These are phyloP conservation scores for Penicillium cataractarum DNA, from an alignment of 495 filamentous ascomycete genomes.

Conservation along the genomic window DNA sequence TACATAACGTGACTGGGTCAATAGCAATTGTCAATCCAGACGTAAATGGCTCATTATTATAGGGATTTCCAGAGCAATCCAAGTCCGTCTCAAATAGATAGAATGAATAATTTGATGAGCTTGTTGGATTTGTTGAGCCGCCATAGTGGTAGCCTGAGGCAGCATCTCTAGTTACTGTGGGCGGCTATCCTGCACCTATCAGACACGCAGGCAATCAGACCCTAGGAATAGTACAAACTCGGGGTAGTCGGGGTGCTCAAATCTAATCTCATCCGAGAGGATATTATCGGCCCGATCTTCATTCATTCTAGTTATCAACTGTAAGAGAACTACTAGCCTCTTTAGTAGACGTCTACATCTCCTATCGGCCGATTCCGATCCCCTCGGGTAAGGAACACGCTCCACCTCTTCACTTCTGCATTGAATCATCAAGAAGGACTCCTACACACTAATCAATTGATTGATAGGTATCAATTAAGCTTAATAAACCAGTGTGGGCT, in stretches of 20 bases:
- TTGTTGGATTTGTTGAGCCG: neutral
- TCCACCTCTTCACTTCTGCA: constrained; percentile 17
- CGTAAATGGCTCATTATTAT: neutral
- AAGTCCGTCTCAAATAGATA: too few species aligned
- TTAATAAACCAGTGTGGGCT: neutral
- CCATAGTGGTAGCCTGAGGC: neutral
- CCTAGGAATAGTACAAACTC: neutral
- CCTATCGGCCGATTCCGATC: constrained; percentile 38
- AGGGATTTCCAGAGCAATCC: too few species aligned
- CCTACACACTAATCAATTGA: neutral
- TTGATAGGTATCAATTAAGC: neutral
- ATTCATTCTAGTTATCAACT: neutral
- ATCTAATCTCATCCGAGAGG: neutral
- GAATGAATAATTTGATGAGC: neutral
- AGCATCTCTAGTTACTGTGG: neutral
- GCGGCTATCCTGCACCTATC: neutral
- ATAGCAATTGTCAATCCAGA: neutral
- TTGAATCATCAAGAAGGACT: constrained; percentile 4
- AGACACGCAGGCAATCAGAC: neutral
- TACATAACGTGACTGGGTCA: constrained; percentile 25
- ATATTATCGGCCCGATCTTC: constrained; percentile 1
- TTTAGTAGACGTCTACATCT: constrained; percentile 1
- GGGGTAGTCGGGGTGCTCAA: neutral
- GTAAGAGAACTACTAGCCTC: constrained; percentile 5
- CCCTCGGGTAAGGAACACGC: constrained; percentile 26